A percentile compares a stretch with the other conserved stretches of the same genome.
Conservation (phyloP, 129 eudicot genomes). For the Escallonia rubra region DNA sequence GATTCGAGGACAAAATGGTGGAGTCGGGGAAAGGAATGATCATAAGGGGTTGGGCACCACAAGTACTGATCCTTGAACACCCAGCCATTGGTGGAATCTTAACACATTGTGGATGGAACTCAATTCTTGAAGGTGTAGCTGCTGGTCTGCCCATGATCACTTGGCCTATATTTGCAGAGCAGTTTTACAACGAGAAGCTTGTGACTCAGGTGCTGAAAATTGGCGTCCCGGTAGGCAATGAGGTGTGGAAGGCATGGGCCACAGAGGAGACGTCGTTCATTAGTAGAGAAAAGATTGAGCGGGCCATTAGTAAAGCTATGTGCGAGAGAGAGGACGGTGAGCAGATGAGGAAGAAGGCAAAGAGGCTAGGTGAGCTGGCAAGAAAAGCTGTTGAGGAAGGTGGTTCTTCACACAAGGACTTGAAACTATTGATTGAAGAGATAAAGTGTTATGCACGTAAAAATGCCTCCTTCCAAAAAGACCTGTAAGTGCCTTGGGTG, state of each 20-base stretch:
- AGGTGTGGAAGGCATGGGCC: slow-evolving; percentile 18
- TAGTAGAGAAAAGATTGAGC: slow-evolving; percentile 17
- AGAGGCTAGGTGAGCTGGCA: slow-evolving; percentile 9
- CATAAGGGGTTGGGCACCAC: slow-evolving; percentile 43
- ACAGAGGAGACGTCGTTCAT: slow-evolving; percentile 5
- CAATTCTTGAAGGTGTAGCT: slow-evolving; percentile 29
- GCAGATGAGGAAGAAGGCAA: slow-evolving; percentile 12
- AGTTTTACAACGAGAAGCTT: slow-evolving; percentile 42
- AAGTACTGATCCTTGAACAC: slow-evolving; percentile 32
- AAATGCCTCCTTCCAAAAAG: neutral
- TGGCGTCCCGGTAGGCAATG: slow-evolving; percentile 36
- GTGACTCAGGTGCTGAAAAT: slow-evolving; percentile 20
- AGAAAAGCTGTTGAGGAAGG: slow-evolving; percentile 21
- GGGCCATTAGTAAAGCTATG: slow-evolving; percentile 17
- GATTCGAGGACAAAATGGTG: slow-evolving; percentile 22
- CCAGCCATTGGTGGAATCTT: slow-evolving; percentile 40
- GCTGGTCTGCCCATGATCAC: slow-evolving; percentile 48
- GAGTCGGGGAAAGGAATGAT: slow-evolving; percentile 20
- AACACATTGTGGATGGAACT: slow-evolving; percentile 57
- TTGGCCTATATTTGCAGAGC: slow-evolving; percentile 53
- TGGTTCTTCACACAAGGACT: slow-evolving; percentile 22
- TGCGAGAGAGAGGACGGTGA: slow-evolving; percentile 10
- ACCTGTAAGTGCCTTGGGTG: no score
- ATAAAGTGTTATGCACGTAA: slow-evolving; percentile 2
- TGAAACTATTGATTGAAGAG: slow-evolving; percentile 13